Conservation (phyloP, 345 rosid genomes). For the Dipteronia sinensis region DNA sequence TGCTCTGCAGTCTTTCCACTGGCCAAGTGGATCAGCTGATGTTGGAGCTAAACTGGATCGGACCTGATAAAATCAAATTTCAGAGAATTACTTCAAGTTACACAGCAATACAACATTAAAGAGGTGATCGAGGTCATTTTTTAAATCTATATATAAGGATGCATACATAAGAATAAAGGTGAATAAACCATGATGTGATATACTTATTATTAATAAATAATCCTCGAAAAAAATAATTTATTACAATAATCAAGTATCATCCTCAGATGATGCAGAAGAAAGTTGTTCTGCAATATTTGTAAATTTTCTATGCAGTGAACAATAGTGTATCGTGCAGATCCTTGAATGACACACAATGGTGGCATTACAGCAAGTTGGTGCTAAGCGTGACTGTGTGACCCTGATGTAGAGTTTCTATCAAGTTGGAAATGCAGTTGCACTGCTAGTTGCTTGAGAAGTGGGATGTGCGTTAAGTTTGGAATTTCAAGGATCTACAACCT, state of each 20-base stretch:
- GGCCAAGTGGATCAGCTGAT: constrained; percentile 74
- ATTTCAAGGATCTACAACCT: constrained; percentile 8
- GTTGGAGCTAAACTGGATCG: constrained; percentile 72
- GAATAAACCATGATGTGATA: background rate
- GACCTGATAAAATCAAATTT: constrained; percentile 44
- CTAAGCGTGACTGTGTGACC: background rate
- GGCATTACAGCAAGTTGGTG: background rate
- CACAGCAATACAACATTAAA: constrained; percentile 4
- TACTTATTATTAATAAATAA: constrained; percentile 4
- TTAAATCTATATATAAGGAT: background rate
- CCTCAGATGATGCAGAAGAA: constrained; percentile 36
- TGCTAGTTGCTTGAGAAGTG: background rate
- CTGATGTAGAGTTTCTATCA: background rate
- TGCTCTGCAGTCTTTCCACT: constrained; percentile 63
- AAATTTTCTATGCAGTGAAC: constrained; percentile 41
- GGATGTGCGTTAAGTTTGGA: background rate
- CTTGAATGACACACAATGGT: constrained; percentile 24
- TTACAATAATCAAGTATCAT: constrained; percentile 11
- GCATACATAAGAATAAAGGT: background rate
- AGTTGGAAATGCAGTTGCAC: background rate
- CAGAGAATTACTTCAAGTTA: constrained; percentile 4
- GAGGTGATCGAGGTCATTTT: background rate
- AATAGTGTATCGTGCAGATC: constrained; percentile 30
- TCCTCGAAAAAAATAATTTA: background rate
- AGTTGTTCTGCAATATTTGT: constrained; percentile 16